These are phyloP conservation scores for Scheffersomyces quercinus DNA, from an alignment of 1,139 yeast genomes.

Conservation along the genomic window DNA sequence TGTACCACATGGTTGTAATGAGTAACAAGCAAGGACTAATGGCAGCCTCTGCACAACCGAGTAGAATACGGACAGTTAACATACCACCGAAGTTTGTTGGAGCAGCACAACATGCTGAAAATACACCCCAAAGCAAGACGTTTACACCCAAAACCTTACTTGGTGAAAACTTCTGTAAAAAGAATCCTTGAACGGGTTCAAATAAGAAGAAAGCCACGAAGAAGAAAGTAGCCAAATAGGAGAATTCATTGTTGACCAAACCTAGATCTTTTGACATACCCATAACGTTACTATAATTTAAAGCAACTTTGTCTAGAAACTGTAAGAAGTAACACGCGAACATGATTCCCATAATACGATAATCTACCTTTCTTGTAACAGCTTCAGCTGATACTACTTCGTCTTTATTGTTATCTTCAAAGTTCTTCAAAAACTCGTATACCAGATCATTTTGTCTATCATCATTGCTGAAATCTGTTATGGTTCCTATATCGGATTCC, in stretches of 20 bases:
- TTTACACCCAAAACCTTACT: slow-evolving; percentile 7
- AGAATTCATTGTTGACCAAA: slow-evolving; percentile 10
- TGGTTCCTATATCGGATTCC: neutral
- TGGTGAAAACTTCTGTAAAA: slow-evolving; percentile 9
- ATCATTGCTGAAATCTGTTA: neutral
- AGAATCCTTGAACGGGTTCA: slow-evolving; percentile 16
- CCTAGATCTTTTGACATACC: slow-evolving; percentile 11
- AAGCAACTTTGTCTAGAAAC: slow-evolving; percentile 11
- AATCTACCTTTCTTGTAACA: neutral
- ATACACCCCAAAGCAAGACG: slow-evolving; percentile 9
- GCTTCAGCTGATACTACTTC: neutral
- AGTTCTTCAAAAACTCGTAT: neutral
- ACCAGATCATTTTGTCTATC: neutral
- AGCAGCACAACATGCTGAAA: slow-evolving; percentile 9
- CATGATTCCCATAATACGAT: slow-evolving; percentile 1
- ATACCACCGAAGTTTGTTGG: slow-evolving; percentile 5
- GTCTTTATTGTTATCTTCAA: neutral
- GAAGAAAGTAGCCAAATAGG: slow-evolving; percentile 12
- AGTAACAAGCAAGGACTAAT: neutral
- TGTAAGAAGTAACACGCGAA: slow-evolving; percentile 3
- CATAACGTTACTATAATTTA: slow-evolving; percentile 13
- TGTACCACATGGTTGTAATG: slow-evolving; percentile 1
- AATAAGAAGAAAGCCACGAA: neutral
- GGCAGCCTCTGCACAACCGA: slow-evolving; percentile 1
- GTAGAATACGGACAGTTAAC: neutral